Evolutionary conservation across 73 alveolate genomes (phyloP), one percentile per base, ranked within the genome.

Genomic region (Paramecium pentaurelia): DNA sequence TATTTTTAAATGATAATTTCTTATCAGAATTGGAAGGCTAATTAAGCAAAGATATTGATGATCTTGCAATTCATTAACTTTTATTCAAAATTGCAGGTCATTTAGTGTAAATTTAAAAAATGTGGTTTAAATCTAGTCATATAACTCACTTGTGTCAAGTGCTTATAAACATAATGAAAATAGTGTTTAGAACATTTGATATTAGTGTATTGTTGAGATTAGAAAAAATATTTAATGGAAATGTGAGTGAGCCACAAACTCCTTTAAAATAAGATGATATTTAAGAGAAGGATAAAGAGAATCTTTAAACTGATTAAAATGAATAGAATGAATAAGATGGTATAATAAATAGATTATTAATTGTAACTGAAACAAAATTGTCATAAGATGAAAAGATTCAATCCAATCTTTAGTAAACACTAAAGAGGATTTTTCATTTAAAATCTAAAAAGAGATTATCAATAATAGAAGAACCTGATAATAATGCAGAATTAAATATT

Each of bases 61-160:
- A 47, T 42, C 58, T 38, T 4, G 9, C 3, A 44, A 11, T 20
- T 18, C 88, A 75, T 75, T 36, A 38, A 45, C 6, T 32, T 16
- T 44, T 80, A 49, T 80, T 80, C 27, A 80, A 80, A 36, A 80
- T 80, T n/a, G 73, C 77, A 27, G 91, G 77, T 38, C 58, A 44
- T 6, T 45, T 80, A 45, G 73, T 42, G 3, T 47, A 80, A 47
- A 80, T 80, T 18, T 34, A 80, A 25, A 80, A 49, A 22, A 25
- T 80, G 58, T 80, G 91, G 91, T 80, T 80, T 45, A 80, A 80
- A 22, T 45, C 77, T 11, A 49, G 91, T 25, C 75, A 80, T 47
- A 80, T 80, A 22, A 80, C 91, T 2, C 47, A 47, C 3, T 32
- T 47, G 8, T 80, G 91, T 27, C n/a, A 80, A 20, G 91, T 80